phyloP scores from a whole-genome alignment of 139 green algal genomes.

The Chlamydomonas applanata region DNA sequence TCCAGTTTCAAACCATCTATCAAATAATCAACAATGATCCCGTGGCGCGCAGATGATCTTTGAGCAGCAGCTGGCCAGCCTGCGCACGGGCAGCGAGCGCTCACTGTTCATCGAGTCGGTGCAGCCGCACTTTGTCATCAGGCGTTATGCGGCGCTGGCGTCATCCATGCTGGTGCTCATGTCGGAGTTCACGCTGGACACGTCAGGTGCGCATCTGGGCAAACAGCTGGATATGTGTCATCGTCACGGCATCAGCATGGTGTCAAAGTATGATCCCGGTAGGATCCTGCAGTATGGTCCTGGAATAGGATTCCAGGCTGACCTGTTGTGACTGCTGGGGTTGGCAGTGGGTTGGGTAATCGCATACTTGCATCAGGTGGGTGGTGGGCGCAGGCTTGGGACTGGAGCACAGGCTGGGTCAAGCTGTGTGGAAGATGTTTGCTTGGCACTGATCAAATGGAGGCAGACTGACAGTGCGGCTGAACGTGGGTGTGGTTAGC shows the following conservation, averaged over 20 bases:
- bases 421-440: no score
- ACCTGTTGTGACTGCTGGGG: no score
- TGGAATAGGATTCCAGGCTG: no score
- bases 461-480: not conserved
- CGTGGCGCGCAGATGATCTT: constrained; percentile 62
- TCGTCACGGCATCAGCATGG: no score
- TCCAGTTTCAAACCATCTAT: no score
- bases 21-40: not conserved
- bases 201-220: constrained; percentile 35
- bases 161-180: constrained; percentile 81
- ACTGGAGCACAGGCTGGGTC: no score
- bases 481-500: not conserved
- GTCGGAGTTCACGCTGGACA: constrained; percentile 57
- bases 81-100: constrained; percentile 52
- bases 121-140: constrained; percentile 20
- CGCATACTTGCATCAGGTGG: no score
- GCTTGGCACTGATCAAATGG: no score
- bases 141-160: constrained; percentile 78
- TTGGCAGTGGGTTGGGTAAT: no score
- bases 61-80: constrained; percentile 67
- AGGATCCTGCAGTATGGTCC: no score
- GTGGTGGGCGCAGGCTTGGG: no score
- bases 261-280: no score
- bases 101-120: constrained; percentile 41
- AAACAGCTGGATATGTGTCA: not conserved